These are phyloP conservation scores for Lactarius hengduanensis DNA, from an alignment of 768 basidiomycete species.

Conservation along the genomic window DNA sequence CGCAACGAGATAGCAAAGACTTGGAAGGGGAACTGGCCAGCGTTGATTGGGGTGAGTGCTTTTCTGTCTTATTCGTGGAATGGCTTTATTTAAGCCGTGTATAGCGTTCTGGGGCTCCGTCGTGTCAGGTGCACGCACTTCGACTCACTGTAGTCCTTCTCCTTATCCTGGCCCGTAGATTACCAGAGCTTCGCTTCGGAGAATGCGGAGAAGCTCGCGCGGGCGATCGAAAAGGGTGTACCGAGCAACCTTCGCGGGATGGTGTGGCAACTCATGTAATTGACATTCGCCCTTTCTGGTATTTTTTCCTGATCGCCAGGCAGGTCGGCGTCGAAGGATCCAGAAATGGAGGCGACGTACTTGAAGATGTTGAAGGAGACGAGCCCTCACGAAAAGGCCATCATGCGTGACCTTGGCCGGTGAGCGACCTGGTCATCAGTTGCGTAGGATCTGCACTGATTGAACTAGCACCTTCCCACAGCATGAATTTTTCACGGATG, in stretches of 20 bases:
- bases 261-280: conserved; percentile 94
- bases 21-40: conserved; percentile 38
- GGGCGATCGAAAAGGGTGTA: conserved; percentile 90
- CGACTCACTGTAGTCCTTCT: conserved; percentile 7
- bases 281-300: not conserved
- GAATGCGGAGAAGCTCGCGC: conserved; percentile 73
- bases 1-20: conserved; percentile 52
- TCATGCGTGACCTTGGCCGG: conserved; percentile 88
- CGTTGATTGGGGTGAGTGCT: conserved; percentile 75
- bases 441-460: conserved; percentile 7
- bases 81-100: conserved; percentile 17
- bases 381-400: conserved; percentile 92
- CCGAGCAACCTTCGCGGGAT: conserved; percentile 86
- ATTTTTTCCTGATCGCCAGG: conserved; percentile 5
- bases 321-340: conserved; percentile 93
- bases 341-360: conserved; percentile 80
- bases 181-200: conserved; percentile 86
- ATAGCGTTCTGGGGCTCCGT: conserved; percentile 95
- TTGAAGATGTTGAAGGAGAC: conserved; percentile 75
- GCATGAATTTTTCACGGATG: conserved; percentile 94
- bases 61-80: conserved; percentile 6
- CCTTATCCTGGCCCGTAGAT: conserved; percentile 45
- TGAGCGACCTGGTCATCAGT: conserved; percentile 32
- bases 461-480: conserved; percentile 84
- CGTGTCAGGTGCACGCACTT: conserved; percentile 62